Base-by-base conservation (phyloP, 2,329 filamentous ascomycete species). In the Claviceps sp. region DNA sequence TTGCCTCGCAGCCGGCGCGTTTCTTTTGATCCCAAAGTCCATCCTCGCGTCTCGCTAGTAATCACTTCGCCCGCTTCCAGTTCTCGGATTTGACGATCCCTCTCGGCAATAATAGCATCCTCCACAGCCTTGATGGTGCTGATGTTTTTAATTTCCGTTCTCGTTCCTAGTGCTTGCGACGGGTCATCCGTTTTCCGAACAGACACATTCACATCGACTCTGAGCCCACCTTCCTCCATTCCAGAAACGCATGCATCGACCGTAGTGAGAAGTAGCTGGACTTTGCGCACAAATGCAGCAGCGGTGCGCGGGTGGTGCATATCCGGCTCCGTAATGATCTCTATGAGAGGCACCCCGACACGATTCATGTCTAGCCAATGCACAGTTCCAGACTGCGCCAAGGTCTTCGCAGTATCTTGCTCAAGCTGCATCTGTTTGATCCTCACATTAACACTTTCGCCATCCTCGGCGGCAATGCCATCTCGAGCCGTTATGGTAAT, bases 391-490 rank as follows among this genome's bases (percentile, higher is more conserved):
- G 85, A 80, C 59, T 91, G 84, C 30, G 87, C 83, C 41, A 90
- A 77, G 1, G 91, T 96, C 69, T 97, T 97, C 58, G 90, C 93
- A 1, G 93, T 97, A 65, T 98, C 93, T 69, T 98, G 93, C 70
- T 98, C 93, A 73, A 98, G 84, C 68, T 98, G 93, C 8, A 98
- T 78, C 67, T 97, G 93, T 66, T 93, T 87, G 63, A 98, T 95
- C 34, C 86, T 84, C 48, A 98, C 77, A 0, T 72, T 75, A 19
- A 95, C 69, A n/a, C 75, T 70, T 17, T 84, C 74, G 1, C 85
- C 85, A 60, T 89, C 85, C 60, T 87, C 78, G 0, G 80, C 73
- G 0, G 84, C 83, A 55, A 95, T 87, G 1, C 89, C 90, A 63
- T 96, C 91, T 53, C 89, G 76, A 4, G 79, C 70, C 41, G 77